Evolutionary conservation across 257 asterid species (phyloP), one percentile per base, ranked within the genome.

Genomic region (Primulina huaijiensis): DNA sequence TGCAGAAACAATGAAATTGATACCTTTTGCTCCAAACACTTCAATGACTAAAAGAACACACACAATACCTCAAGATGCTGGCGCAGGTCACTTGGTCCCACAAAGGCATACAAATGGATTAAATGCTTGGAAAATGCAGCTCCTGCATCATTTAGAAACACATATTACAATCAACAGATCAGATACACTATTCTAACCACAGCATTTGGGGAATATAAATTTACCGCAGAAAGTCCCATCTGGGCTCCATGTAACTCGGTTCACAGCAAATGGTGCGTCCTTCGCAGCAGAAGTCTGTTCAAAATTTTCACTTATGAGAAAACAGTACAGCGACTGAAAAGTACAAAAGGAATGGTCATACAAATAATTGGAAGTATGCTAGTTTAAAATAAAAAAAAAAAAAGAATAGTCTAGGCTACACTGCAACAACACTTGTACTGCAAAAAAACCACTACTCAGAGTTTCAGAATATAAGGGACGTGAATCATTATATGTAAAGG

Each of bases 111-210:
- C 79, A 91, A 68, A 76, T 94, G 99, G 78, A 94, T 85, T 74
- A 94, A 82, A 83, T 94, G 96, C 89, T 89, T 94, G 65, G 92
- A 76, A 75, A 91, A 94, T 59, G 99, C 96, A 87, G 84, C 97
- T 60, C 99, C 99, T 94, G 89, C 82, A 79, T 67, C 78, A 81
- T 33, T 63, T 81, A 75, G 65, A 72, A 65, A 20, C 73, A 59
- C 6, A 57, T 72, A 67, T 70, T 70, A 70, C 74, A 20, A 58
- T 59, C 65, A 75, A 67, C 53, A 33, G 72, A 69, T 61, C 64
- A 68, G 23, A 67, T 61, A 71, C 12, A 69, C 50, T 59, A 53
- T 68, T 31, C 20, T 19, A 53, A 34, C 52, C 31, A 5, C 34
- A 68, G 23, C 23, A 78, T 64, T 70, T 12, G 19, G 73, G 61